phyloP scores from a whole-genome alignment of 2,329 filamentous ascomycete species.

The Dothistroma septosporum region DNA sequence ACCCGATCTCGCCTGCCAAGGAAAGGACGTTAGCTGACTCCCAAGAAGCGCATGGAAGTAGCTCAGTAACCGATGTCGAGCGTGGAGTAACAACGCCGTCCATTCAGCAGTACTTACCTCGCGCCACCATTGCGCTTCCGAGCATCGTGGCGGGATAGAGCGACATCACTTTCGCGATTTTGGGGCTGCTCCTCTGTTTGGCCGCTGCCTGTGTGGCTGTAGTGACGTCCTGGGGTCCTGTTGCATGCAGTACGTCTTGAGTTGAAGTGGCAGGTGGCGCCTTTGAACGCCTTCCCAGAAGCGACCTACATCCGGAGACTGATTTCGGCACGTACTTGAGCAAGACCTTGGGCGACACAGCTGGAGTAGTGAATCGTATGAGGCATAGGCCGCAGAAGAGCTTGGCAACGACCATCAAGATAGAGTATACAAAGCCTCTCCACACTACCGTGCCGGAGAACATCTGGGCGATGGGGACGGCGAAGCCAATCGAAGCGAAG shows the following conservation, averaged over 20 bases:
- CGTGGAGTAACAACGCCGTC: too few relatives aligned
- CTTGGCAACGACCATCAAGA: constrained; percentile 61
- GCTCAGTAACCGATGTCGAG: too few relatives aligned
- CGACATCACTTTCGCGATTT: constrained; percentile 50
- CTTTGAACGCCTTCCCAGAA: not conserved
- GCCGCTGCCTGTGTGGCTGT: not conserved
- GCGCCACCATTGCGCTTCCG: constrained; percentile 65
- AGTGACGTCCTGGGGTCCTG: not conserved
- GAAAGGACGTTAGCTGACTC: too few relatives aligned
- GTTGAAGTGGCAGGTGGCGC: not conserved
- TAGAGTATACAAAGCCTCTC: constrained; percentile 67
- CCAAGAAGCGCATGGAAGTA: too few relatives aligned
- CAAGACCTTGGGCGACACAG: constrained; percentile 1
- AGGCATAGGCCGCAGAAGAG: constrained; percentile 41
- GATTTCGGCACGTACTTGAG: not conserved
- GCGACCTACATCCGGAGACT: constrained; percentile 1
- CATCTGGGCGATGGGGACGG: constrained; percentile 68
- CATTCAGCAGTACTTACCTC: constrained; percentile 30
- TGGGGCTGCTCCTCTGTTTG: not conserved
- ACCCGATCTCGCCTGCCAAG: constrained; percentile 65
- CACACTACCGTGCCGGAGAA: constrained; percentile 62
- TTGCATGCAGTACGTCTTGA: not conserved
- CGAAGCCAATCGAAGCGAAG: constrained; percentile 72
- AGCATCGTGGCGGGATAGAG: constrained; percentile 65
- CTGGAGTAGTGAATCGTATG: constrained; percentile 33